Conservation (phyloP, 179 eudicot species). For the Silene noctiflora region DNA sequence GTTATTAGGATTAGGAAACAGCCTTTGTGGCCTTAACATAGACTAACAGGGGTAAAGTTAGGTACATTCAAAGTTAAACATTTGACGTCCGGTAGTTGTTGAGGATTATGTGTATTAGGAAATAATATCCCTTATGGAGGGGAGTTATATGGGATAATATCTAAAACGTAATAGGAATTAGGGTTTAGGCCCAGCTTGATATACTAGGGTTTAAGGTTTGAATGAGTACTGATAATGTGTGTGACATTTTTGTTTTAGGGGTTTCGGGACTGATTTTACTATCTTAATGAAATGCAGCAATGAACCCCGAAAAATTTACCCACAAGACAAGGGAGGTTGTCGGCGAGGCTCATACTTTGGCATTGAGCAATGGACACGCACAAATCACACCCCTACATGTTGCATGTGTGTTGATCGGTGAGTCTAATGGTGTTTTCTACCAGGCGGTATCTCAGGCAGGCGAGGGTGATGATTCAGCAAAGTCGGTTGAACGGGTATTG, state of each 20-base stretch:
- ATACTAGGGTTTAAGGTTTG: too few species aligned
- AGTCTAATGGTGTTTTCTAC: slow-evolving; percentile 52
- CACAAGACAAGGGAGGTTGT: slow-evolving; percentile 74
- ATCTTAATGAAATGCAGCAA: slow-evolving; percentile 21
- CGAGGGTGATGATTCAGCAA: slow-evolving; percentile 51
- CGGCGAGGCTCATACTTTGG: slow-evolving; percentile 58
- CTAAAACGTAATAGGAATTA: too few species aligned
- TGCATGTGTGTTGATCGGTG: slow-evolving; percentile 45
- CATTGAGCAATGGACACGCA: slow-evolving; percentile 52
- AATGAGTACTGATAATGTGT: too few species aligned
- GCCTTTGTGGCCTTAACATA: too few species aligned
- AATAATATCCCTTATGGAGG: too few species aligned
- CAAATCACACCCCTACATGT: slow-evolving; percentile 76
- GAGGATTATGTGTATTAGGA: background rate
- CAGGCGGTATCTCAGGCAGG: slow-evolving; percentile 60
- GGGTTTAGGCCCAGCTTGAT: too few species aligned
- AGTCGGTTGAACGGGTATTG: slow-evolving; percentile 54
- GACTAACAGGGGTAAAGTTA: too few species aligned
- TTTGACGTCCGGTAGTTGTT: too few species aligned
- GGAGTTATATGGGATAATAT: too few species aligned
- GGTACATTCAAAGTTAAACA: too few species aligned
- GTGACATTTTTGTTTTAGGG: background rate
- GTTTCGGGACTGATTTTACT: background rate
- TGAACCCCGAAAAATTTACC: slow-evolving; percentile 75
- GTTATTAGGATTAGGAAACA: too few species aligned